Evolutionary conservation across 495 filamentous ascomycete species (phyloP), one percentile per base, ranked within the genome.

Genomic region (Trichoderma reesei): DNA sequence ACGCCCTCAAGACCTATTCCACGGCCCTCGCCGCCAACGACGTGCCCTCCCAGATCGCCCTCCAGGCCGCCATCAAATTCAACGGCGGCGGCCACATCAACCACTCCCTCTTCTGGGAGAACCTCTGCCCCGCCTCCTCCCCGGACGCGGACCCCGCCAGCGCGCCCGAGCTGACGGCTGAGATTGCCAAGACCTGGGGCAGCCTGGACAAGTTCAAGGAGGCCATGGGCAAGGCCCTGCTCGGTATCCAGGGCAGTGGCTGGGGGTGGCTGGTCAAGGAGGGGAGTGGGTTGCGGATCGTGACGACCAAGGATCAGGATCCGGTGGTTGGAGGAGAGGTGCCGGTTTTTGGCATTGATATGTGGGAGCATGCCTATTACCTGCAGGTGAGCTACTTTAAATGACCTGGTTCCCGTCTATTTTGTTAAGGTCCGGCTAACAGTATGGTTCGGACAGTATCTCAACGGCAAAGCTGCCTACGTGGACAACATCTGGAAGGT

Each of bases 391-490:
- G 66, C 91, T 85, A 74, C 89, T 88, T 77, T 82, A 76, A 46
- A 60, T 65, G 11, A 14, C 62, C 11, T 44, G 33, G 16, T n/a
- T 5, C 31, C 5, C 11, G 48, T 10, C n/a, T 11, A 3, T 5
- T 39, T 36, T 10, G 31, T 38, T 7, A 1, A 61, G 14, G 34
- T 14, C 41, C 4, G 26, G 26, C 48, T 41, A 59, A 64, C 36
- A 10, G n/a, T 26, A 1, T 56, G n/a, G 18, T n/a, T 9, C 7
- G 26, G 26, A 9, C 65, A 74, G 81, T 98, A 98, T 75, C 83
- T 97, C 79, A 98, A 98, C 78, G 89, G 92, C 69, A 98, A 98
- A 82, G 94, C 91, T 26, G 91, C 95, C 68, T 98, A 98, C 77
- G 96, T 98, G 70, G 85, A 85, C 67, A 92, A 92, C 62, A 88